These are phyloP conservation scores for Fusarium xyrophilum DNA, from an alignment of 2,329 filamentous ascomycete species.

Conservation along the genomic window DNA sequence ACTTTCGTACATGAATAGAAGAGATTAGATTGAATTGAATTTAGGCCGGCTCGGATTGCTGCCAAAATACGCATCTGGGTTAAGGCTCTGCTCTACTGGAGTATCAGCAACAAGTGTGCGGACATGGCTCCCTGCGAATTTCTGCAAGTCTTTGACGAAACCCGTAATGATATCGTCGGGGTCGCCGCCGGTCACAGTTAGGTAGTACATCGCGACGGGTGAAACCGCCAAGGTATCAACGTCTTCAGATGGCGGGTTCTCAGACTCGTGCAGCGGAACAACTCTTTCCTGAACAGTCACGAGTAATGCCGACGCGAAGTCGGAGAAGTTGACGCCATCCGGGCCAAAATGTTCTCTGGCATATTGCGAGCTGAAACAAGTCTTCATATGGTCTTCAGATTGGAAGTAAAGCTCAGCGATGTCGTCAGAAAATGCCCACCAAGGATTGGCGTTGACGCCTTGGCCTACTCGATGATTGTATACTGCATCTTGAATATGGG, in stretches of 20 bases:
- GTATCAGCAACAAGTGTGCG: not conserved
- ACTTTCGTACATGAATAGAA: not conserved
- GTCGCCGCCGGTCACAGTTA: no score
- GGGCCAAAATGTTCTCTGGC: not conserved
- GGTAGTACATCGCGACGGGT: not conserved
- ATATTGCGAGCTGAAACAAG: not conserved
- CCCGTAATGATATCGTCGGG: not conserved
- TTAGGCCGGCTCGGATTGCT: not conserved
- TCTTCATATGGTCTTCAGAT: not conserved
- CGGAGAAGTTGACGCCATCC: not conserved
- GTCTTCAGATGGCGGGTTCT: not conserved
- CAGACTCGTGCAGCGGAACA: not conserved
- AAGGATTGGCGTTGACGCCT: not conserved
- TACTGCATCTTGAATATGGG: not conserved
- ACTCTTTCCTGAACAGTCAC: not conserved
- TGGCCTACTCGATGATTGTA: not conserved
- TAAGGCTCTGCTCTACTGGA: not conserved
- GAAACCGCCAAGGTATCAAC: not conserved
- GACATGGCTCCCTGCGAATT: not conserved
- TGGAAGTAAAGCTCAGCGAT: not conserved
- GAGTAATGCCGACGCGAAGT: not conserved
- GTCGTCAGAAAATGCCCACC: not conserved
- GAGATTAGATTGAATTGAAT: not conserved
- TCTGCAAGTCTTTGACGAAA: not conserved
- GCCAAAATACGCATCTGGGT: not conserved